Conservation (phyloP, 2,329 filamentous ascomycete species). For the Monilinia aucupariae region DNA sequence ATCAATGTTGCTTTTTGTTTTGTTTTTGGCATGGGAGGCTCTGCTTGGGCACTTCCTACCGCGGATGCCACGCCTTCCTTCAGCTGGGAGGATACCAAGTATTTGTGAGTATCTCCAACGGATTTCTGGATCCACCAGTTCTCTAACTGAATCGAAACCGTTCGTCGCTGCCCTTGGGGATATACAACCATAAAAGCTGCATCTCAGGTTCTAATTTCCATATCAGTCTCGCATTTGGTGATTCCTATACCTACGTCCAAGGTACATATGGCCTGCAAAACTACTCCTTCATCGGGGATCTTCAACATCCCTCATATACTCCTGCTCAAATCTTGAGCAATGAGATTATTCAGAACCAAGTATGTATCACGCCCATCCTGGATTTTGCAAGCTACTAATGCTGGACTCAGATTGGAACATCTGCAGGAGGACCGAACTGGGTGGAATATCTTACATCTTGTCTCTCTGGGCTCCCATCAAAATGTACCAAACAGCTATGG, state of each 20-base stretch:
- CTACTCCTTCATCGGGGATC: constrained; percentile 51
- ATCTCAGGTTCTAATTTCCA: neutral
- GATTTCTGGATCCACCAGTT: neutral
- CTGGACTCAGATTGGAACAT: neutral
- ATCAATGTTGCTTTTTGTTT: neutral
- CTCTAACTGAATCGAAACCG: too few relatives aligned
- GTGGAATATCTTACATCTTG: constrained; percentile 49
- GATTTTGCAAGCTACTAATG: neutral
- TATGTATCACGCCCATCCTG: constrained; percentile 29
- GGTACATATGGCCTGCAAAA: constrained; percentile 47
- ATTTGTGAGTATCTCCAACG: constrained; percentile 2
- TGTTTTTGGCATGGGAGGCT: neutral
- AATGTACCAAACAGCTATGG: constrained; percentile 47
- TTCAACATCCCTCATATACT: constrained; percentile 43
- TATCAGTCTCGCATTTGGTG: constrained; percentile 43
- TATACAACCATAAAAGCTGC: too few relatives aligned
- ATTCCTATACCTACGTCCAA: constrained; percentile 50
- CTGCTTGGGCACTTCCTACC: neutral
- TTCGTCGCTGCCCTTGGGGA: too few relatives aligned
- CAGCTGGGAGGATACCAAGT: constrained; percentile 10
- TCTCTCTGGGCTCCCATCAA: constrained; percentile 42
- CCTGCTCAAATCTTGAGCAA: constrained; percentile 41
- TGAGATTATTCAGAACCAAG: constrained; percentile 48
- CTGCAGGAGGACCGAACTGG: constrained; percentile 38
- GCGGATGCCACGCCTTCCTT: neutral